Evolutionary conservation across 371 early-diverging fungal genomes (phyloP).

Genomic region (Encephalitozoon hellem): DNA sequence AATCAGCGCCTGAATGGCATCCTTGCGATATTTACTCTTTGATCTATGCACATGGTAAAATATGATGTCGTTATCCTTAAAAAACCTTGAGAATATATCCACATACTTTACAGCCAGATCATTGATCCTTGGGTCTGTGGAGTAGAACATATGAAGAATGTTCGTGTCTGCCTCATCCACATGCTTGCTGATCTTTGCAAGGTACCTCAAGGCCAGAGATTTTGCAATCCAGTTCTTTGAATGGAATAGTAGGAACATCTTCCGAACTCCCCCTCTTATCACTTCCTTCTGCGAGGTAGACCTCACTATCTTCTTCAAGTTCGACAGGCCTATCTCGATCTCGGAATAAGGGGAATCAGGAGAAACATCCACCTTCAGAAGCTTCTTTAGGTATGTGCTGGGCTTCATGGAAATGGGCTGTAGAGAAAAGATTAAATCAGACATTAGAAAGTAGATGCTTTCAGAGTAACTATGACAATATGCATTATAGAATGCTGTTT

Average conservation of each 20-base stretch:
- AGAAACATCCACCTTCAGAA: constrained; percentile 10
- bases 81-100: constrained; percentile 21
- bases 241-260: constrained; percentile 11
- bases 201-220: neutral
- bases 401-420: neutral
- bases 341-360: neutral
- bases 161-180: constrained; percentile 10
- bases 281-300: neutral
- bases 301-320: neutral
- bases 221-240: constrained; percentile 14
- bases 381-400: neutral
- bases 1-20: neutral
- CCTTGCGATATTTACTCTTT: constrained; percentile 7
- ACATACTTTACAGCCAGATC: constrained; percentile 11
- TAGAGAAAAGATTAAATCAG: neutral
- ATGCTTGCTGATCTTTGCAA: constrained; percentile 6
- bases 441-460: neutral
- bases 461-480: constrained; percentile 17
- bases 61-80: constrained; percentile 4
- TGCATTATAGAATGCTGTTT: neutral
- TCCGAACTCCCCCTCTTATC: neutral
- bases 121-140: constrained; percentile 12
- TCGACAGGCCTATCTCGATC: constrained; percentile 4
- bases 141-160: constrained; percentile 23
- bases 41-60: constrained; percentile 3